Percentiles rank a stretch among this genome's conserved stretches.
Evolutionary conservation across 352 stramenopile species (phyloP).

Genomic region (Phytopythium aichiense): DNA sequence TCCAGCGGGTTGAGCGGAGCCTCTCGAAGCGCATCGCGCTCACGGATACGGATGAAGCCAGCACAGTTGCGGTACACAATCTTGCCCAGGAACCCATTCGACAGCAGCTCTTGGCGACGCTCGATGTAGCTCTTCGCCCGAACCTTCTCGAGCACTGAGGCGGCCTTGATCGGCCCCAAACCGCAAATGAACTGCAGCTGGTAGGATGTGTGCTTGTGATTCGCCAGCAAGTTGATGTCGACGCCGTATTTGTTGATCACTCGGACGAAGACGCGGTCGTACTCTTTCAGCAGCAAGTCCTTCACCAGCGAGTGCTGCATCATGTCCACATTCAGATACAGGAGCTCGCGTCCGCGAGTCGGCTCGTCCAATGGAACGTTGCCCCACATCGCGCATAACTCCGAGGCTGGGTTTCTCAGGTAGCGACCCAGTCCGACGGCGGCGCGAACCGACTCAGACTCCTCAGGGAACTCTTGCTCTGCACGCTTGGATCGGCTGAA

Average conservation of each 20-base stretch:
- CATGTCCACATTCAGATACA: slow-evolving; percentile 84
- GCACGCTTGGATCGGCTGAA: slow-evolving; percentile 84
- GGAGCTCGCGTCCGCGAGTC: slow-evolving; percentile 67
- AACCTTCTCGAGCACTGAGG: slow-evolving; percentile 77
- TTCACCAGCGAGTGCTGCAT: slow-evolving; percentile 87
- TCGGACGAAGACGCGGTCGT: slow-evolving; percentile 84
- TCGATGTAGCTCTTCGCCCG: slow-evolving; percentile 84
- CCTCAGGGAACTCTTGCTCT: slow-evolving; percentile 81
- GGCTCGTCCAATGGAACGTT: slow-evolving; percentile 77
- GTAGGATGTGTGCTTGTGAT: slow-evolving; percentile 86
- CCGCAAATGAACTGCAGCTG: slow-evolving; percentile 87
- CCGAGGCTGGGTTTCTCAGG: slow-evolving; percentile 79
- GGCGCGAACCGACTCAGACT: slow-evolving; percentile 74
- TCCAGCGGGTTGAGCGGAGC: slow-evolving; percentile 82
- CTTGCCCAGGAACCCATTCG: slow-evolving; percentile 78
- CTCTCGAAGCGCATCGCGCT: slow-evolving; percentile 82
- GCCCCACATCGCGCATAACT: slow-evolving; percentile 85
- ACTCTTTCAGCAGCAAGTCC: slow-evolving; percentile 80
- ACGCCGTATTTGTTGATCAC: slow-evolving; percentile 86
- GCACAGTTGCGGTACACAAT: slow-evolving; percentile 87
- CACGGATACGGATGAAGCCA: slow-evolving; percentile 84
- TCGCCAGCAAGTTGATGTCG: slow-evolving; percentile 87
- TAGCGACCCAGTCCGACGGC: slow-evolving; percentile 78
- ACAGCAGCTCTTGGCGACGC: slow-evolving; percentile 81
- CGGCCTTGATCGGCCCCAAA: slow-evolving; percentile 78